phyloP scores from a whole-genome alignment of 352 stramenopile genomes.

The Globisporangium heterothallicum region DNA sequence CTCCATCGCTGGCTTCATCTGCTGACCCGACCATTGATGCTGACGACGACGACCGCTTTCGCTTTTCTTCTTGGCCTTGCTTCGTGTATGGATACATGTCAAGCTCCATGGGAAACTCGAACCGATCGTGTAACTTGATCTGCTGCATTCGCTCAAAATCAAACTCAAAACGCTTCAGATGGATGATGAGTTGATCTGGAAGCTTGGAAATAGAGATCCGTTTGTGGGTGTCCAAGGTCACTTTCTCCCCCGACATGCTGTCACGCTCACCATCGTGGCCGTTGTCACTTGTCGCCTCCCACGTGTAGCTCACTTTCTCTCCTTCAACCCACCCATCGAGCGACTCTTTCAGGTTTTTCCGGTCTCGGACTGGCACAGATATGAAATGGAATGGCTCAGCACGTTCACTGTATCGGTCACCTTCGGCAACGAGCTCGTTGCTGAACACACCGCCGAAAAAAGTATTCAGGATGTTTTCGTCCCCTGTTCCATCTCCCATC shows the following conservation, averaged over 20 bases:
- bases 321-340: constrained; percentile 85
- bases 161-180: constrained; percentile 95
- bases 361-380: constrained; percentile 83
- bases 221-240: constrained; percentile 88
- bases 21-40: constrained; percentile 7
- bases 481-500: constrained; percentile 30
- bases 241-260: constrained; percentile 40
- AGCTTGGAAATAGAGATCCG: constrained; percentile 86
- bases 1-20: constrained; percentile 2
- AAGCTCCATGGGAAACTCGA: constrained; percentile 89
- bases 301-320: constrained; percentile 89
- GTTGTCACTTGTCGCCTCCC: constrained; percentile 46
- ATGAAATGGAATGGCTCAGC: constrained; percentile 91
- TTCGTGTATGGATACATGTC: constrained; percentile 90
- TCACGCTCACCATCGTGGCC: constrained; percentile 21
- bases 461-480: constrained; percentile 81
- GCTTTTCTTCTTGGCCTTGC: constrained; percentile 70
- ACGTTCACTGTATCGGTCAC: constrained; percentile 80
- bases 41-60: constrained; percentile 25
- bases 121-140: constrained; percentile 91
- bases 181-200: constrained; percentile 89
- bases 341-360: constrained; percentile 81
- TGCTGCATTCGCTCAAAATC: constrained; percentile 93
- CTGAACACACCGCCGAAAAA: constrained; percentile 89
- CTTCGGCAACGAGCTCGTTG: constrained; percentile 89